Evolutionary conservation across 768 basidiomycete genomes (phyloP).

Genomic region (Tricholoma furcatifolium): DNA sequence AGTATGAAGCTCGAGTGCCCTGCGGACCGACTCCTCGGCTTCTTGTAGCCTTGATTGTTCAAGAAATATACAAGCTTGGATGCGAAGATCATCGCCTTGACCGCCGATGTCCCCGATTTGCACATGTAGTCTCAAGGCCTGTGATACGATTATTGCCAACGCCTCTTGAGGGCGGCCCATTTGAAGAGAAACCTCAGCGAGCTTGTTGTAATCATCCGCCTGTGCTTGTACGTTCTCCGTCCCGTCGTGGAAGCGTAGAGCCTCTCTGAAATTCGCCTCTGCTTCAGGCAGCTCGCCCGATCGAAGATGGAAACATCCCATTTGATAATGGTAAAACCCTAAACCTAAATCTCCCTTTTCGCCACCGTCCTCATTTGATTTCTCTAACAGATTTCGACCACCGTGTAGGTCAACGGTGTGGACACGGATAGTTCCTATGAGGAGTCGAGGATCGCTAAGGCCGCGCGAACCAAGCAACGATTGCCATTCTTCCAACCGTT

Average conservation of each 20-base stretch:
- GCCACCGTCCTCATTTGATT: slow-evolving; percentile 5
- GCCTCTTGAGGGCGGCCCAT: slow-evolving; percentile 13
- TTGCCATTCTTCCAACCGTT: background rate
- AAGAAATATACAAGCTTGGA: slow-evolving; percentile 24
- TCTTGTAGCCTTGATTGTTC: slow-evolving; percentile 19
- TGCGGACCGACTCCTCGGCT: slow-evolving; percentile 18
- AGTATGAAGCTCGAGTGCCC: slow-evolving; percentile 20
- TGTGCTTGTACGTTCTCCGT: slow-evolving; percentile 19
- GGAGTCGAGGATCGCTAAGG: background rate
- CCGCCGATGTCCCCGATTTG: slow-evolving; percentile 20
- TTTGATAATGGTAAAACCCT: slow-evolving; percentile 19
- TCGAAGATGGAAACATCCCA: slow-evolving; percentile 16
- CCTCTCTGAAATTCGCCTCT: slow-evolving; percentile 8
- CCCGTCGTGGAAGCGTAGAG: slow-evolving; percentile 12
- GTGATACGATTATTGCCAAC: slow-evolving; percentile 8
- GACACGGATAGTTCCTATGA: slow-evolving; percentile 6
- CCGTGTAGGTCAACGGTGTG: background rate
- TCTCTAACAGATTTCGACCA: background rate
- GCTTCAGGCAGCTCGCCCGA: slow-evolving; percentile 9
- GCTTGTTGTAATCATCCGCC: slow-evolving; percentile 18
- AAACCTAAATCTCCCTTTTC: slow-evolving; percentile 13
- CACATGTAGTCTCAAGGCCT: slow-evolving; percentile 20
- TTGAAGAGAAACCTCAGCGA: slow-evolving; percentile 14
- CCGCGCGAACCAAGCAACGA: background rate
- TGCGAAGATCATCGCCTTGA: slow-evolving; percentile 26